Percentiles rank a stretch among this genome's conserved stretches.
These are phyloP conservation scores for Sanghuangporus sanghuang DNA, from an alignment of 1,284 basidiomycete species.

Conservation along the genomic window DNA sequence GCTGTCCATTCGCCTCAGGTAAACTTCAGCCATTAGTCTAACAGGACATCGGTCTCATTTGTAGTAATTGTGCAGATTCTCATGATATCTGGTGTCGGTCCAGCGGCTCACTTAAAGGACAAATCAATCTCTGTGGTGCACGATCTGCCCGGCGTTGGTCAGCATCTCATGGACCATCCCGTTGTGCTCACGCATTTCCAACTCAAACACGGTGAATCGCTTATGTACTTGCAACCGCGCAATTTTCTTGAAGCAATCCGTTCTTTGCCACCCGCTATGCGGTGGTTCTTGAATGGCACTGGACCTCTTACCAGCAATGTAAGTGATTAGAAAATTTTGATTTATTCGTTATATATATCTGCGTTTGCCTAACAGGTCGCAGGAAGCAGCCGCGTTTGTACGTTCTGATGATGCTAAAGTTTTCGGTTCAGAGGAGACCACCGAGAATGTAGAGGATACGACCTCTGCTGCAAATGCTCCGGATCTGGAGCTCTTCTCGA, in stretches of 20 bases:
- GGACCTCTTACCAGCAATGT: conserved; percentile 57
- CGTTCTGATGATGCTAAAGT: conserved; percentile 27
- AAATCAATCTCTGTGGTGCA: conserved; percentile 45
- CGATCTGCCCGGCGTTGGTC: conserved; percentile 56
- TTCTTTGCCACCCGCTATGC: conserved; percentile 29
- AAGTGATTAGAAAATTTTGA: conserved; percentile 16
- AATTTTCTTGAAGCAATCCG: conserved; percentile 26
- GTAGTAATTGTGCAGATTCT: conserved; percentile 43
- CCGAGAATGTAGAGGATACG: conserved; percentile 20
- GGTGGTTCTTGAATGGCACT: conserved; percentile 39
- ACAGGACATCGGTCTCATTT: not conserved
- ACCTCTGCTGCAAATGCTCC: conserved; percentile 25
- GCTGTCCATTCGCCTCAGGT: conserved; percentile 21
- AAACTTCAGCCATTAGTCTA: not conserved
- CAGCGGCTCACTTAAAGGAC: conserved; percentile 44
- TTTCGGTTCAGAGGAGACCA: conserved; percentile 20
- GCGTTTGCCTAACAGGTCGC: conserved; percentile 21
- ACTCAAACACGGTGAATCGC: conserved; percentile 41
- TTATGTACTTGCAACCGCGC: conserved; percentile 30
- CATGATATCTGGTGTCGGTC: conserved; percentile 66
- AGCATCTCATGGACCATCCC: conserved; percentile 55
- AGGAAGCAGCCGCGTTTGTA: conserved; percentile 29
- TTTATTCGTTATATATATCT: conserved; percentile 12
- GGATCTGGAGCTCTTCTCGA: conserved; percentile 27
- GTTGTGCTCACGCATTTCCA: conserved; percentile 44